These are phyloP conservation scores for Colletotrichum echinochloae DNA, from an alignment of 2,329 filamentous ascomycete species.

Conservation along the genomic window DNA sequence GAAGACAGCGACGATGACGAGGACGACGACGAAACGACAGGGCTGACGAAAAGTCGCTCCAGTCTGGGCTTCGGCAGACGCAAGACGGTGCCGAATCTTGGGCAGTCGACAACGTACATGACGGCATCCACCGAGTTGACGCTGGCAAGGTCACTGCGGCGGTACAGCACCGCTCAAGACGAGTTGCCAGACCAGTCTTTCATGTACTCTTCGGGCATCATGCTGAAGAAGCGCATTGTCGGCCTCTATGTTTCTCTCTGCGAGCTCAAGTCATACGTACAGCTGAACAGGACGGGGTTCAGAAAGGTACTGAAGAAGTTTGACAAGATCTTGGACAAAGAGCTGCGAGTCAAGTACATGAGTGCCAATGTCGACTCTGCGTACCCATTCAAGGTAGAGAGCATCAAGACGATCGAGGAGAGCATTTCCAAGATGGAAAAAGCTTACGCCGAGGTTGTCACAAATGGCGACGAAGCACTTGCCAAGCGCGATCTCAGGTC, in stretches of 20 bases:
- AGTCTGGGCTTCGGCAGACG: conserved; percentile 53
- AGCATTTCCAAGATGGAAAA: conserved; percentile 81
- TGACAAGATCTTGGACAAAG: conserved; percentile 92
- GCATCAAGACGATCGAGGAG: conserved; percentile 76
- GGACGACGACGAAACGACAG: conserved; percentile 71
- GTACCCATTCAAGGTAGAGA: conserved; percentile 82
- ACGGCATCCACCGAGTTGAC: conserved; percentile 71
- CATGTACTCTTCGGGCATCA: conserved; percentile 76
- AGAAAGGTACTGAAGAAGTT: conserved; percentile 98
- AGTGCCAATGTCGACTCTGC: conserved; percentile 78
- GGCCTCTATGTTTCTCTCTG: conserved; percentile 91
- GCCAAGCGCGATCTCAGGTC: conserved; percentile 89
- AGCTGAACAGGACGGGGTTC: conserved; percentile 97
- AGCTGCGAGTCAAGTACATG: conserved; percentile 83
- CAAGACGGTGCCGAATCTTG: conserved; percentile 51
- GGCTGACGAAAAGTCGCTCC: conserved; percentile 59
- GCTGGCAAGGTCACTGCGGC: conserved; percentile 61
- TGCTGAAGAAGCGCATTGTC: conserved; percentile 91
- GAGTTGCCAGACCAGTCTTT: conserved; percentile 83
- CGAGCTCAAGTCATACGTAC: conserved; percentile 94
- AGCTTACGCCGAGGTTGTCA: conserved; percentile 85
- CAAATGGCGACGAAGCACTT: conserved; percentile 79
- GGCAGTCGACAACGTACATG: conserved; percentile 66
- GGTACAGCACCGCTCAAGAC: conserved; percentile 78
- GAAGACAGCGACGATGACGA: conserved; percentile 76